Base-by-base conservation (phyloP, 495 filamentous ascomycete genomes). In the Cudoniella acicularis region DNA sequence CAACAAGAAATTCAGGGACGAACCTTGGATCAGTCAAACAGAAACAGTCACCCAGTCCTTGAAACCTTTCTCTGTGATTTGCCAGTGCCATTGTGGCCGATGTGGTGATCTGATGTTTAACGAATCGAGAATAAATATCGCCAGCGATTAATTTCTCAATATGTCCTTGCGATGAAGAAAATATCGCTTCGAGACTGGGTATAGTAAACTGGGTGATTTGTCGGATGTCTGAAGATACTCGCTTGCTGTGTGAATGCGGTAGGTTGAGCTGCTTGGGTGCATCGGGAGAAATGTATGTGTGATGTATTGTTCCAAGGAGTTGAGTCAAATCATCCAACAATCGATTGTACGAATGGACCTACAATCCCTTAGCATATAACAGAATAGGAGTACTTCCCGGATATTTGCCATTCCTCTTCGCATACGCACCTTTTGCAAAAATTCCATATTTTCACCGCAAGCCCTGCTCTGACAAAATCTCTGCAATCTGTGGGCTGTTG, bases 391-490 rank as follows among this genome's bases (percentile, higher is more conserved):
- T n/a, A n/a, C n/a, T n/a, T n/a, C n/a, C n/a, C n/a, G n/a, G n/a
- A n/a, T n/a, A n/a, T n/a, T n/a, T n/a, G n/a, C n/a, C n/a, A n/a
- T n/a, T n/a, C n/a, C n/a, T n/a, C n/a, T n/a, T n/a, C n/a, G n/a
- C n/a, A n/a, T n/a, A n/a, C n/a, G n/a, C 18, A 77, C 72, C 63
- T 74, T 72, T 25, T 73, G 69, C 27, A 77, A 56, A 49, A 77
- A 75, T 43, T 77, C 75, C 71, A 77, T 71, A 51, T 77, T 75
- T 65, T 77, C 75, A 3, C 73, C 75, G 53, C 72, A 75, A 40
- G 74, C 69, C 26, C 73, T 64, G 36, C 67, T 65, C 52, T 75
- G 72, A 54, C 69, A 70, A 53, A 75, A 77, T 23, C 67, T 67
- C 23, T 72, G 62, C 10, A 77, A 63, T 30, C 73, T 69, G 54